These are phyloP conservation scores for Syncephalastrum monosporum DNA, from an alignment of 371 early-diverging fungal genomes.

Conservation along the genomic window DNA sequence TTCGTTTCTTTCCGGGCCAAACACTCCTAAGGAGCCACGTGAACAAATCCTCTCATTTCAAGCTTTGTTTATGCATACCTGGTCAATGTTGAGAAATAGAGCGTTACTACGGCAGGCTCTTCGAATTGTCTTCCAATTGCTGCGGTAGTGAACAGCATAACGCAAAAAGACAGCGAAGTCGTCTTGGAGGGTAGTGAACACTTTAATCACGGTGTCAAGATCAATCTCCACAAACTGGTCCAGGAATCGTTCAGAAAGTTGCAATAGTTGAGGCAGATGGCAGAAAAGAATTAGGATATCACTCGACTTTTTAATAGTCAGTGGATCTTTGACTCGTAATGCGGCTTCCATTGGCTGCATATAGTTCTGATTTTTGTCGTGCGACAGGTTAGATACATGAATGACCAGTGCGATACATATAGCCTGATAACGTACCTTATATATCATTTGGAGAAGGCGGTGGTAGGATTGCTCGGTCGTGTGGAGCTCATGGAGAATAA, in stretches of 20 bases:
- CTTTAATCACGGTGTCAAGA: no score
- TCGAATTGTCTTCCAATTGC: slow-evolving; percentile 34
- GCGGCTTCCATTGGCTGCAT: slow-evolving; percentile 38
- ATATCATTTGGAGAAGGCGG: slow-evolving; percentile 24
- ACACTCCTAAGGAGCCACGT: slow-evolving; percentile 26
- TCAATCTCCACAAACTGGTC: not conserved
- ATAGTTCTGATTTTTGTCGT: slow-evolving; percentile 22
- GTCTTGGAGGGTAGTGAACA: slow-evolving; percentile 17
- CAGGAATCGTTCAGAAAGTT: slow-evolving; percentile 26
- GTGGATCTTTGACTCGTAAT: slow-evolving; percentile 23
- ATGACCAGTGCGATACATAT: not conserved
- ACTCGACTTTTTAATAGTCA: slow-evolving; percentile 24
- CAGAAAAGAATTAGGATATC: slow-evolving; percentile 35
- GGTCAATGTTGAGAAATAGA: slow-evolving; percentile 37
- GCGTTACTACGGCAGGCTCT: slow-evolving; percentile 33
- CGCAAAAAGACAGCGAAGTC: slow-evolving; percentile 34
- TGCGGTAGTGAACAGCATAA: slow-evolving; percentile 44
- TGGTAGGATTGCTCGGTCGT: slow-evolving; percentile 30
- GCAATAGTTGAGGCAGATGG: slow-evolving; percentile 29
- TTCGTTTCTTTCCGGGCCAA: slow-evolving; percentile 34
- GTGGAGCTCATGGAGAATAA: slow-evolving; percentile 20
- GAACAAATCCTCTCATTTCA: no score
- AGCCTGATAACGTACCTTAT: not conserved
- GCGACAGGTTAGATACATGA: not conserved
- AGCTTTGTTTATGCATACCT: slow-evolving; percentile 20